phyloP scores from a whole-genome alignment of 108 stramenopile species.

The Asterionellopsis glacialis region DNA sequence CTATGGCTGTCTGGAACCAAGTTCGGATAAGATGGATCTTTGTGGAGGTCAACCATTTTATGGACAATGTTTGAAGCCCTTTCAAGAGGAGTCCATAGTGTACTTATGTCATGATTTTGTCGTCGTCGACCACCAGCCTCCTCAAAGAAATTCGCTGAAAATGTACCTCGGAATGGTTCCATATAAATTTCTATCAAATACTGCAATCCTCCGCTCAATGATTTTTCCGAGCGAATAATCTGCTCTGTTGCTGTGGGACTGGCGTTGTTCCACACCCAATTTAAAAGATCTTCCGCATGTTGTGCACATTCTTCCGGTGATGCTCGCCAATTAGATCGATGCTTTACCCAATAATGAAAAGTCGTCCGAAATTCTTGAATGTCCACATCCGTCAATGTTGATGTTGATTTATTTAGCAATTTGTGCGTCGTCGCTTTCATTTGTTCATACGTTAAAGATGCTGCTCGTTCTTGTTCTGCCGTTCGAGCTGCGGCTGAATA shows the following conservation, averaged over 20 bases:
- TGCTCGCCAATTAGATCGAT: background rate
- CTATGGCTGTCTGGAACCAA: background rate
- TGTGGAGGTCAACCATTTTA: background rate
- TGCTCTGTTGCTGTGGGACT: background rate
- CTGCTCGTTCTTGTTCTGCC: constrained; percentile 6
- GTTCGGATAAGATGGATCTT: background rate
- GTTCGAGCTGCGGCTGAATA: background rate
- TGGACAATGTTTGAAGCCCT: constrained; percentile 3
- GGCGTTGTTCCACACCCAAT: background rate
- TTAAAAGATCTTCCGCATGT: background rate
- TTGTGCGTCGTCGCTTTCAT: background rate
- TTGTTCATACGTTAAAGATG: background rate
- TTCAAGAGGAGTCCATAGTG: background rate
- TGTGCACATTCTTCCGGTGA: constrained; percentile 2
- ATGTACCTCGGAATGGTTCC: constrained; percentile 3
- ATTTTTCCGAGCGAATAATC: background rate
- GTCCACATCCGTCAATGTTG: background rate
- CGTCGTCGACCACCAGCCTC: background rate
- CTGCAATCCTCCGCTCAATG: background rate
- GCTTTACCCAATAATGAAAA: constrained; percentile 5
- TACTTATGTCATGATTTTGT: background rate
- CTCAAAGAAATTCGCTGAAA: background rate
- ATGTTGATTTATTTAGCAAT: background rate
- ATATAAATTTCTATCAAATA: constrained; percentile 1
- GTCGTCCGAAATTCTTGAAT: background rate